Evolutionary conservation across 2,329 filamentous ascomycete species (phyloP).

Genomic region (Allantophomopsis cytisporea): DNA sequence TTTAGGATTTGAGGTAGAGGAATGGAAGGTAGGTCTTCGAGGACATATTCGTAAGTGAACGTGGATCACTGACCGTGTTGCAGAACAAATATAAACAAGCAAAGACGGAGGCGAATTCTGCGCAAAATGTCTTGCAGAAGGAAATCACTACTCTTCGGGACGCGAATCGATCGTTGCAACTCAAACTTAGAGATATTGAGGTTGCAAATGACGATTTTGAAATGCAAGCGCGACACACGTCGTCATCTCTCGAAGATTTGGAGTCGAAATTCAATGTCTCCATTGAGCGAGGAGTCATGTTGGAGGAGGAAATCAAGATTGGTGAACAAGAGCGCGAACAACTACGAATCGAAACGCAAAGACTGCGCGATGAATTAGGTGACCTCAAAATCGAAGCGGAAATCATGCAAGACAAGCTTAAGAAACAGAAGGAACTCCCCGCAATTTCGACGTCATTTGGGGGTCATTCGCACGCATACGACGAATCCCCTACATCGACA

Average conservation of each 20-base stretch:
- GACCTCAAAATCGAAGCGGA: conserved; percentile 93
- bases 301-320: conserved; percentile 87
- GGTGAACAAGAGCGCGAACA: conserved; percentile 86
- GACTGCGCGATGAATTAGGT: conserved; percentile 78
- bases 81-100: conserved; percentile 94
- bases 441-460: conserved; percentile 26
- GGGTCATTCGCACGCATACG: conserved; percentile 51
- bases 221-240: conserved; percentile 87
- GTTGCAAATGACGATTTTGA: conserved; percentile 98
- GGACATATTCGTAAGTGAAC: not conserved
- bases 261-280: conserved; percentile 94
- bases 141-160: conserved; percentile 90
- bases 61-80: conserved; percentile 8
- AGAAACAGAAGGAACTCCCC: conserved; percentile 52
- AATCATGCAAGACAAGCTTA: conserved; percentile 86
- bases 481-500: conserved; percentile 69
- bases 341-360: conserved; percentile 80
- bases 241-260: conserved; percentile 89
- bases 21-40: conserved; percentile 79
- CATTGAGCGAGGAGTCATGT: conserved; percentile 81
- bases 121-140: conserved; percentile 81
- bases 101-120: conserved; percentile 73
- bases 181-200: conserved; percentile 85
- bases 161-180: conserved; percentile 63
- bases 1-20: conserved; percentile 79